Evolutionary conservation across 805 yeast genomes (phyloP).

Genomic region (Kodamaea sagamina): DNA sequence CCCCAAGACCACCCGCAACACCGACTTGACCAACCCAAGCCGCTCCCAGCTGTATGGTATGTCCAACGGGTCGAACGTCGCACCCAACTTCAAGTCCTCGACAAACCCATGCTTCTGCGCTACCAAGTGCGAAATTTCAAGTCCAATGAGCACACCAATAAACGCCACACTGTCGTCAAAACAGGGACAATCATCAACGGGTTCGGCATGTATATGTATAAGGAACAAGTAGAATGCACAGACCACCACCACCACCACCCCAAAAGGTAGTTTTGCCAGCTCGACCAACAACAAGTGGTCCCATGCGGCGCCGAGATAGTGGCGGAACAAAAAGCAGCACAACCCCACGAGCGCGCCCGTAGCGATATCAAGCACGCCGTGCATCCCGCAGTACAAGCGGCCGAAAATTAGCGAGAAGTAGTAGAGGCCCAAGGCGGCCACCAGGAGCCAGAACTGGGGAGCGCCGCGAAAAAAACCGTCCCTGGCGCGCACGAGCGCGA

Average conservation of each 20-base stretch:
- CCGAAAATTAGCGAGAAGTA: constrained; percentile 71
- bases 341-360: constrained; percentile 69
- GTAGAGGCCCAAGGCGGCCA: constrained; percentile 43
- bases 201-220: constrained; percentile 73
- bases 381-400: constrained; percentile 95
- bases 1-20: constrained; percentile 61
- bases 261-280: constrained; percentile 18
- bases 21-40: constrained; percentile 44
- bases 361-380: constrained; percentile 78
- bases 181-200: constrained; percentile 94
- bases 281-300: constrained; percentile 44
- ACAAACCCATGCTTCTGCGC: constrained; percentile 17
- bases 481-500: constrained; percentile 14
- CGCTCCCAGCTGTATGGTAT: constrained; percentile 44
- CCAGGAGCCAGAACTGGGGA: constrained; percentile 17
- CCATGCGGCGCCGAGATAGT: constrained; percentile 40
- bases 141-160: constrained; percentile 80
- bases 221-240: constrained; percentile 46
- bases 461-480: constrained; percentile 15
- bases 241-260: constrained; percentile 37
- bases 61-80: constrained; percentile 30
- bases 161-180: constrained; percentile 94
- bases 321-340: constrained; percentile 50
- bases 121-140: constrained; percentile 64
- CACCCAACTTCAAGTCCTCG: neutral